Evolutionary conservation across 2,329 filamentous ascomycete species (phyloP).

Genomic region (Diaporthe sp.): DNA sequence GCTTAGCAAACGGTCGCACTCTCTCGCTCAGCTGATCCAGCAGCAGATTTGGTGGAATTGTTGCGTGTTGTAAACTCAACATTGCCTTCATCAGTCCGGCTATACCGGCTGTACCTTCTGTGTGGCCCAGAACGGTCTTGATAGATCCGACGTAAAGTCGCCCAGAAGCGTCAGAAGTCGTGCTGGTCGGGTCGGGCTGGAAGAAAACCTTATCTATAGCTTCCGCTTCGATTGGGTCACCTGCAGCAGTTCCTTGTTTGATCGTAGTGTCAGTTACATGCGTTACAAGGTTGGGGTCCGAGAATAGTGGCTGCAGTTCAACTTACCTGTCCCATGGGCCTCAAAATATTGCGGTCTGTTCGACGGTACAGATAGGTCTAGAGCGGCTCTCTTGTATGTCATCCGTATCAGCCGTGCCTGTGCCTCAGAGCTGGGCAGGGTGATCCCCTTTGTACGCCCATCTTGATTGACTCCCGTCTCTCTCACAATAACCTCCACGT

Average conservation of each 20-base stretch:
- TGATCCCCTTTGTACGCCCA: conserved; percentile 54
- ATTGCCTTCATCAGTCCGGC: conserved; percentile 57
- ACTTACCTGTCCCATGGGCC: conserved; percentile 54
- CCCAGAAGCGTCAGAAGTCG: not conserved
- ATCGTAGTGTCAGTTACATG: not conserved
- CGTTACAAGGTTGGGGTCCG: not conserved
- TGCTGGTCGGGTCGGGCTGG: not conserved
- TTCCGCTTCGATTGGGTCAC: conserved; percentile 48
- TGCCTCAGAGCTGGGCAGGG: conserved; percentile 52
- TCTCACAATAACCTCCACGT: conserved; percentile 55
- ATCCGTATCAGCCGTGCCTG: conserved; percentile 54
- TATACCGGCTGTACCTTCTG: conserved; percentile 62
- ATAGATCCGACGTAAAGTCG: conserved; percentile 46
- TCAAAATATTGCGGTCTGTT: conserved; percentile 56
- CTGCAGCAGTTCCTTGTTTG: conserved; percentile 31
- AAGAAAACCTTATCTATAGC: conserved; percentile 50
- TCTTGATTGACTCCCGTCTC: conserved; percentile 58
- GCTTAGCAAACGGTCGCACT: conserved; percentile 46
- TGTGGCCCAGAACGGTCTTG: conserved; percentile 56
- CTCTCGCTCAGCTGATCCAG: conserved; percentile 50
- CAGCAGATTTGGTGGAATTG: conserved; percentile 52
- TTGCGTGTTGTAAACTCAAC: conserved; percentile 50
- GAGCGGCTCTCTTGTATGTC: conserved; percentile 54
- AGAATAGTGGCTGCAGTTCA: not conserved
- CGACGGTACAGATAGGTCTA: conserved; percentile 44